Base-by-base conservation (phyloP, 345 rosid species). In the Syzygium aqueum region DNA sequence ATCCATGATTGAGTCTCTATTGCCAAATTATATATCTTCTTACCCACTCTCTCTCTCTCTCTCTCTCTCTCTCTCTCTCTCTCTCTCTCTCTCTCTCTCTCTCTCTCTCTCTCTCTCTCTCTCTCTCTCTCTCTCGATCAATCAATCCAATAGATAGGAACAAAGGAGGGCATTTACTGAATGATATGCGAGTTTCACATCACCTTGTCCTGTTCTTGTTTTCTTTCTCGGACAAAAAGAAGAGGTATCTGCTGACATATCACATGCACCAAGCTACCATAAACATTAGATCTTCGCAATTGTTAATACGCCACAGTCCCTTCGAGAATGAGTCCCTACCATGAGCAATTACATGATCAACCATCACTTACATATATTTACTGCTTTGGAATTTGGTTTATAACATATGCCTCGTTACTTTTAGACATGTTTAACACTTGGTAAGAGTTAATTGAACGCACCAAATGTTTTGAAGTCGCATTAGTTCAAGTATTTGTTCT, bases 1-100 rank as follows among this genome's bases (percentile, higher is more conserved):
- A 16, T 2, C 11, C 2, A 16, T 8, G 6, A 67, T 30, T 3
- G 3, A 0, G 4, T 65, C 5, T 65, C 5, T 16, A 30, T 65
- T 65, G 30, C 5, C 30, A 65, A 65, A 16, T 16, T 65, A 19
- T 13, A 30, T 17, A 8, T 67, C 23, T 30, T 4, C 3, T 30
- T 30, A 30, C 2, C 23, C 23, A 17, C 17, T n/a, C 33, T 67
- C 46, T 33, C 2, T 67, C 22, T 33, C 0, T 40, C 43, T 40
- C 43, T n/a, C 33, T 67, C 46, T 33, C 2, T 67, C 22, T 33
- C 0, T 40, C 43, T 40, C 43, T n/a, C 33, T 67, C 46, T 33
- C 2, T 67, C 22, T 33, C 0, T 40, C 43, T 40, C 43, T n/a
- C 33, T 67, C 46, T 33, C 2, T 67, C 22, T 33, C 0, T 40